phyloP scores from a whole-genome alignment of 2,329 filamentous ascomycete species.

The Colletotrichum truncatum region DNA sequence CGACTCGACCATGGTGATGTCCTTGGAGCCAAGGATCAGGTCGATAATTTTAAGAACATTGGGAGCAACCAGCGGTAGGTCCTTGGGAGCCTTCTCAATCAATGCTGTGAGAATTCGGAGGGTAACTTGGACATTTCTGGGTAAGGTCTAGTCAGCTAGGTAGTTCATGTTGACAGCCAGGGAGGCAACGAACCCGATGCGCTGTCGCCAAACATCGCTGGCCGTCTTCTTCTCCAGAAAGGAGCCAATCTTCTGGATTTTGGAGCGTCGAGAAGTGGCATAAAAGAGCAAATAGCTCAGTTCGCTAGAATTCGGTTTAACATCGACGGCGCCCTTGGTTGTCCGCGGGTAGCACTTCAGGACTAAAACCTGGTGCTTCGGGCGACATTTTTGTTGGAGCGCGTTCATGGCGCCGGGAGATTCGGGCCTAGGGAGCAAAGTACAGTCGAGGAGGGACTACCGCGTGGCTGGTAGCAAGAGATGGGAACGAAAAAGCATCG shows the following conservation, averaged over 20 bases:
- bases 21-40: slow-evolving; percentile 83
- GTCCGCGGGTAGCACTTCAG: slow-evolving; percentile 96
- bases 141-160: background rate
- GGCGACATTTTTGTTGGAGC: slow-evolving; percentile 76
- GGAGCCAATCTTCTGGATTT: slow-evolving; percentile 93
- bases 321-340: slow-evolving; percentile 89
- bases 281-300: slow-evolving; percentile 98
- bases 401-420: slow-evolving; percentile 63
- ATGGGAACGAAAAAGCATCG: slow-evolving; percentile 25
- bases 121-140: slow-evolving; percentile 91
- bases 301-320: slow-evolving; percentile 96
- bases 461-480: slow-evolving; percentile 18
- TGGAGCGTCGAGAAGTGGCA: slow-evolving; percentile 90
- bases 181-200: slow-evolving; percentile 77
- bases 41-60: slow-evolving; percentile 87
- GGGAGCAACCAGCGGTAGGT: slow-evolving; percentile 87
- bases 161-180: background rate
- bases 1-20: slow-evolving; percentile 93
- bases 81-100: slow-evolving; percentile 91
- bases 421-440: slow-evolving; percentile 21
- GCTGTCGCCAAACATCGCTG: slow-evolving; percentile 87
- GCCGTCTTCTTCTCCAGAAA: slow-evolving; percentile 96
- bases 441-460: slow-evolving; percentile 16
- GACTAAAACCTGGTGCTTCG: slow-evolving; percentile 96
- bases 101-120: slow-evolving; percentile 91